A percentile compares a stretch with the other conserved stretches of the same genome.
Conservation (phyloP, 176 grass and related monocot species). For the Melocanna baccifera region DNA sequence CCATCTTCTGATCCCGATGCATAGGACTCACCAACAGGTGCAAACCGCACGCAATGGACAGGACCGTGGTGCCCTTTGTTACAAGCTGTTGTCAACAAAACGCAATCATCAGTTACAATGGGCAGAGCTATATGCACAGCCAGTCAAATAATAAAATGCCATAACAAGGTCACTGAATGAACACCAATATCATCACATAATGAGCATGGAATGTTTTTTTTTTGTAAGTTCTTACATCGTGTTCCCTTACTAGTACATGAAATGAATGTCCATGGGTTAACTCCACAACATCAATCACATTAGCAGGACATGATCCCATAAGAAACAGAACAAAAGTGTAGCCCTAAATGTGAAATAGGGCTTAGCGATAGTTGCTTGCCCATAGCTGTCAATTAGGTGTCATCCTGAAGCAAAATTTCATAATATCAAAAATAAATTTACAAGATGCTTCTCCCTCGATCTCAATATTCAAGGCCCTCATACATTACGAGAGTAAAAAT, state of each 20-base stretch:
- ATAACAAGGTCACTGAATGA: background rate
- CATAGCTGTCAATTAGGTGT: background rate
- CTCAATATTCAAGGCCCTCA: background rate
- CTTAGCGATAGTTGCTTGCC: background rate
- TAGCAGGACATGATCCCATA: background rate
- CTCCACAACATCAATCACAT: background rate
- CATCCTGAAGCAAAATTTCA: no score
- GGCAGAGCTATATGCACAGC: background rate
- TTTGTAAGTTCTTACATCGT: background rate
- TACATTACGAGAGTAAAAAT: background rate
- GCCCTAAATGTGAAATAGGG: background rate
- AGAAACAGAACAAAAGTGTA: background rate
- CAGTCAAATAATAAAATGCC: background rate
- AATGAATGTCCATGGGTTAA: background rate
- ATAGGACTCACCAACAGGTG: constrained; percentile 71
- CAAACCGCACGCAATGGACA: constrained; percentile 71
- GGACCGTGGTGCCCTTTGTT: constrained; percentile 89
- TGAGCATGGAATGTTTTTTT: background rate
- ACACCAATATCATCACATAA: background rate
- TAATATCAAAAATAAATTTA: background rate
- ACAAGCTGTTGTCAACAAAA: constrained; percentile 46
- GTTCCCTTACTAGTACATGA: background rate
- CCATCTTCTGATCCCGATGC: constrained; percentile 86
- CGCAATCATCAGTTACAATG: background rate
- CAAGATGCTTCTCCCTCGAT: background rate